Evolutionary conservation across 495 filamentous ascomycete species (phyloP), one percentile per base, ranked within the genome.

Genomic region (Aspergillus indologenus): DNA sequence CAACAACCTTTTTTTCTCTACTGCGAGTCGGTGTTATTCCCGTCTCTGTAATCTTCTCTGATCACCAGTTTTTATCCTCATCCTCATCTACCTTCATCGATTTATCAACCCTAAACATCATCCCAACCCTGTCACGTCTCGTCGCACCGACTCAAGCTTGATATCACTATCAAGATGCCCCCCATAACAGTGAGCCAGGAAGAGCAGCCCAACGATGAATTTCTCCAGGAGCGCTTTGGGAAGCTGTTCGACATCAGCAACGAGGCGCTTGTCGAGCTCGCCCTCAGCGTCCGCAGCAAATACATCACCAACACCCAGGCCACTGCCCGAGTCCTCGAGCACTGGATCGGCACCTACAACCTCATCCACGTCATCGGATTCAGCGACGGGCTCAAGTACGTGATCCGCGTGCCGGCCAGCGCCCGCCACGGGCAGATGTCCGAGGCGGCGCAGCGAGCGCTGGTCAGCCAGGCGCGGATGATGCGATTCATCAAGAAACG

Each of bases 351-450:
- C 11, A 24, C 22, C 23, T 18, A 31, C 23, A 51, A 18, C 15
- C 48, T 51, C 21, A 51, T 51, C 17, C 48, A 51, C 29, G n/a
- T 51, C 12, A 23, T 31, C 48, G 48, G 31, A 31, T 51, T 51
- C 23, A 19, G 29, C 24, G 48, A 51, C 48, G 29, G 29, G 48
- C 48, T 51, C 22, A 24, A 29, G 17, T 51, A 31, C 48, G 23
- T 51, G 23, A n/a, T 51, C 22, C 48, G 48, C 4, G 23, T 51
- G 23, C 48, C 48, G 2, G n/a, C n/a, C 48, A 51, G 48, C 48
- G 48, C 23, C 3, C 2, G 48, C 22, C 48, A 26, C 22, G 48
- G 22, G 4, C 23, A 17, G 1, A 29, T 31, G 15, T 34, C 48
- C 48, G 48, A 51, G 23, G 23, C 24, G 15, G 48, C 48, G 17